Conservation (phyloP, 352 stramenopile genomes). For the Pythium myriotylum region DNA sequence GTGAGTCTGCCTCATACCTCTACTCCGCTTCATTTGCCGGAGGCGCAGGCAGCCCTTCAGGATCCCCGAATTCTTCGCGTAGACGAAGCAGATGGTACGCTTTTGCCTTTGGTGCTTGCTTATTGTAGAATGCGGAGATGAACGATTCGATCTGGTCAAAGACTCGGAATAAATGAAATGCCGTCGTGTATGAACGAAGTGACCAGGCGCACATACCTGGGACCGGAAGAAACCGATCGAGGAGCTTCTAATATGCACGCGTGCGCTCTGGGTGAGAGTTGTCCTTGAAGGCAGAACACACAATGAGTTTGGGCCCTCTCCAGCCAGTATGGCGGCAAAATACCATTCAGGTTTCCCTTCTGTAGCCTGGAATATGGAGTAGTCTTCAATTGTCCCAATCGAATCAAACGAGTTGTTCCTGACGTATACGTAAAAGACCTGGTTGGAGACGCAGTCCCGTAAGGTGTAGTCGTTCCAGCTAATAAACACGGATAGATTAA, state of each 20-base stretch:
- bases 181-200: too few relatives aligned
- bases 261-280: slow-evolving; percentile 63
- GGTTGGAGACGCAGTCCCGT: background rate
- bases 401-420: slow-evolving; percentile 75
- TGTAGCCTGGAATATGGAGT: slow-evolving; percentile 53
- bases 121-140: slow-evolving; percentile 67
- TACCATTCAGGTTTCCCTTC: slow-evolving; percentile 49
- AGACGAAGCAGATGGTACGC: slow-evolving; percentile 65
- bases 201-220: slow-evolving; percentile 32
- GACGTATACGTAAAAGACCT: slow-evolving; percentile 83
- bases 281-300: slow-evolving; percentile 41
- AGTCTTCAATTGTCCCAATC: slow-evolving; percentile 75
- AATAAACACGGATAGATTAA: background rate
- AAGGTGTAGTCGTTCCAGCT: background rate
- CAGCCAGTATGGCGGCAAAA: too few relatives aligned
- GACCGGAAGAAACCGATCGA: slow-evolving; percentile 79
- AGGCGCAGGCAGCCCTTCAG: slow-evolving; percentile 10
- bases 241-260: slow-evolving; percentile 70
- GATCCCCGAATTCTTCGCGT: slow-evolving; percentile 56
- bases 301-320: background rate
- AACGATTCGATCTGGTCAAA: slow-evolving; percentile 65
- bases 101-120: slow-evolving; percentile 59
- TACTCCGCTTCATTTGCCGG: background rate
- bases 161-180: too few relatives aligned
- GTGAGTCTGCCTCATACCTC: background rate